These are phyloP conservation scores for Sparassis latifolia DNA, from an alignment of 1,284 basidiomycete genomes.

Conservation along the genomic window DNA sequence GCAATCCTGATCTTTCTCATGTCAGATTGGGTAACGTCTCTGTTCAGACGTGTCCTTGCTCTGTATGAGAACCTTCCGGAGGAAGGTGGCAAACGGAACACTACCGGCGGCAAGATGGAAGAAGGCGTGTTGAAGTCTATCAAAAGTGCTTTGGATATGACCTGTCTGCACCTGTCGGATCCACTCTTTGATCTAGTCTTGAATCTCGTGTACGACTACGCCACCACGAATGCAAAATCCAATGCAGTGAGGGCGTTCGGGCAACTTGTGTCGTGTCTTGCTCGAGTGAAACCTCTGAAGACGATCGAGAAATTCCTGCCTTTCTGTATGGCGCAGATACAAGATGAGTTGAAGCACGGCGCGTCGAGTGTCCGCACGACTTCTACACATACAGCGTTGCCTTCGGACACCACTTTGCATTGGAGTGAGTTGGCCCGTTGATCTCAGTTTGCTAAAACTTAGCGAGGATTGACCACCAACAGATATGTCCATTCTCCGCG, in stretches of 20 bases:
- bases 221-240: constrained; percentile 79
- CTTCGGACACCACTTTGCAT: constrained; percentile 89
- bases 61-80: constrained; percentile 94
- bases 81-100: constrained; percentile 79
- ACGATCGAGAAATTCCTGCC: constrained; percentile 80
- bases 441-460: constrained; percentile 2
- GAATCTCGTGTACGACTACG: constrained; percentile 83
- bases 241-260: constrained; percentile 90
- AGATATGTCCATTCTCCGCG: constrained; percentile 78
- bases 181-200: constrained; percentile 83
- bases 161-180: constrained; percentile 87
- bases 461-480: neutral
- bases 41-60: constrained; percentile 81
- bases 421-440: constrained; percentile 65
- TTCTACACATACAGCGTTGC: constrained; percentile 72
- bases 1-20: constrained; percentile 2
- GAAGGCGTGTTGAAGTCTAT: constrained; percentile 79
- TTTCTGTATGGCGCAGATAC: constrained; percentile 76
- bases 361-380: constrained; percentile 92
- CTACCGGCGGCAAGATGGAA: constrained; percentile 82
- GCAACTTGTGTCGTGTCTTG: constrained; percentile 83
- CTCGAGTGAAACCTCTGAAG: constrained; percentile 73
- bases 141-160: constrained; percentile 77
- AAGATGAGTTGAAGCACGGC: constrained; percentile 83
- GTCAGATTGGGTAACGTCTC: constrained; percentile 83